Conservation (phyloP, 305 asterid species). For the Euphrasia arctica region DNA sequence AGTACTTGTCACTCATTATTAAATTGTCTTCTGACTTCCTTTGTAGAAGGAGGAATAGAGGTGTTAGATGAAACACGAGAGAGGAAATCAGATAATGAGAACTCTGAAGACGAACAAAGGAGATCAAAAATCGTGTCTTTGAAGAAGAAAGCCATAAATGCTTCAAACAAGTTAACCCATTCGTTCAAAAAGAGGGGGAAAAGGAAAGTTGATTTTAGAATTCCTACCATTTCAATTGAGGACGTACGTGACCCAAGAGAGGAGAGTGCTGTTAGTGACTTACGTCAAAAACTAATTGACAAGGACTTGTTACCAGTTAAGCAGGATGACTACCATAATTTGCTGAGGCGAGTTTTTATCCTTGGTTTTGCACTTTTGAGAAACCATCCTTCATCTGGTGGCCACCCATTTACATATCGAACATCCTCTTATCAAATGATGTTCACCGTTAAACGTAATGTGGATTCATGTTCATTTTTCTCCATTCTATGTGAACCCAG, state of each 20-base stretch:
- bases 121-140: constrained; percentile 68
- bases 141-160: constrained; percentile 79
- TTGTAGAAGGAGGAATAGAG: constrained; percentile 49
- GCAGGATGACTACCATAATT: constrained; percentile 90
- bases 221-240: constrained; percentile 81
- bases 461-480: neutral
- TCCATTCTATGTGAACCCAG: neutral
- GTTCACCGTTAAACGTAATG: constrained; percentile 6
- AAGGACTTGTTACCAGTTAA: constrained; percentile 68
- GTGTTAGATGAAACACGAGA: constrained; percentile 62
- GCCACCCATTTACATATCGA: neutral
- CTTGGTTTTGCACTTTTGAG: constrained; percentile 20
- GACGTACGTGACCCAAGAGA: constrained; percentile 87
- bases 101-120: constrained; percentile 80
- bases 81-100: constrained; percentile 73
- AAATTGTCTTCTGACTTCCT: constrained; percentile 13
- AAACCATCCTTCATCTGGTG: constrained; percentile 5
- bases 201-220: constrained; percentile 82
- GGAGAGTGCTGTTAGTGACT: constrained; percentile 74
- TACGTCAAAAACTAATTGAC: constrained; percentile 72
- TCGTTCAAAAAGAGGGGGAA: constrained; percentile 87
- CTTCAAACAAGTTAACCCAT: constrained; percentile 89
- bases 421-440: neutral
- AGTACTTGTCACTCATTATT: constrained; percentile 9
- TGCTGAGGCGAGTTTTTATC: constrained; percentile 60